Conservation (phyloP, 228 moss, liverwort and hornwort species). For the Sphagnum magellanicum region DNA sequence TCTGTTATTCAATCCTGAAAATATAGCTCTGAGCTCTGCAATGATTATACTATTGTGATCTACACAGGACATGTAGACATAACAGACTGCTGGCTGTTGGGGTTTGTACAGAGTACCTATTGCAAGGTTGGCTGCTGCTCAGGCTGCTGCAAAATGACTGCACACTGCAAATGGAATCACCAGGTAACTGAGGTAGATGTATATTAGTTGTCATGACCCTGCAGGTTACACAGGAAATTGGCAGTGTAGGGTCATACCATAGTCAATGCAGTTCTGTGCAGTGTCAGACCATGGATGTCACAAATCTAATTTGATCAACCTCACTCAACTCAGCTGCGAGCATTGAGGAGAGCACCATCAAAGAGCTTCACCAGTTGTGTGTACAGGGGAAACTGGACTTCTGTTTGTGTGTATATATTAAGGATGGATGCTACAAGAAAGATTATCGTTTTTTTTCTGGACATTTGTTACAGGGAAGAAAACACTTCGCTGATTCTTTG, state of each 20-base stretch:
- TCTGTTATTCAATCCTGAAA: too few relatives aligned
- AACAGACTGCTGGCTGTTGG: background rate
- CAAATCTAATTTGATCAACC: background rate
- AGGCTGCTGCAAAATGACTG: conserved; percentile 49
- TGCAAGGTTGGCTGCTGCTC: conserved; percentile 89
- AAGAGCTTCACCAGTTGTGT: too few relatives aligned
- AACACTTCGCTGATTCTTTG: too few relatives aligned
- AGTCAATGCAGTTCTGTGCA: too few relatives aligned
- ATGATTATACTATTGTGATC: background rate
- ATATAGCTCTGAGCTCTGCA: background rate
- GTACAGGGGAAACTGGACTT: too few relatives aligned
- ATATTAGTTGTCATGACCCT: background rate
- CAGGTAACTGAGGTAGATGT: background rate
- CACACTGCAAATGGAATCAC: background rate
- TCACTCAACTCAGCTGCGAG: background rate
- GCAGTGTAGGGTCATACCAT: background rate
- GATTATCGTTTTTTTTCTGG: too few relatives aligned
- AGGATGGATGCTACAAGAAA: too few relatives aligned
- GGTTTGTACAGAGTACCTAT: conserved; percentile 69
- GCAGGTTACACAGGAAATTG: background rate
- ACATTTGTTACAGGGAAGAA: too few relatives aligned
- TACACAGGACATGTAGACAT: too few relatives aligned
- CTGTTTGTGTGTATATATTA: too few relatives aligned
- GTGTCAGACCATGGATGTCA: background rate
- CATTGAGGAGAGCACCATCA: too few relatives aligned